Base-by-base conservation (phyloP, 768 basidiomycete species). In the Cystobasidiopsis lactophilus region DNA sequence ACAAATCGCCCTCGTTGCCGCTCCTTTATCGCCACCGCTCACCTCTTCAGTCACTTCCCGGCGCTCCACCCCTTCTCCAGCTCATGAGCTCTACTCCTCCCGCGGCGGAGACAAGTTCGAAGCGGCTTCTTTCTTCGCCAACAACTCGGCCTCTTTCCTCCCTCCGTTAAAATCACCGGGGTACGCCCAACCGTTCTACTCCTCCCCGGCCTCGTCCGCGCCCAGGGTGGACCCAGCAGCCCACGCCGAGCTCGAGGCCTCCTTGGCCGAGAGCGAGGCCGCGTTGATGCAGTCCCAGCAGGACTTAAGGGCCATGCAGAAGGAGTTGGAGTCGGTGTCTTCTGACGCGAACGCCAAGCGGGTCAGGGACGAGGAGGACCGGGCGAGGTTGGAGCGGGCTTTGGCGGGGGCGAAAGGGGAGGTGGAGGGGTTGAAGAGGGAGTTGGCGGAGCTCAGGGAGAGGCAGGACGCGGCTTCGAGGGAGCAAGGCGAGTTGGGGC, bases 51-150 rank as follows among this genome's bases (percentile, higher is more conserved):
- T n/a, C n/a, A n/a, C n/a, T n/a, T n/a, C n/a, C n/a, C n/a, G n/a
- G n/a, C n/a, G n/a, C n/a, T n/a, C n/a, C n/a, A n/a, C n/a, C n/a
- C n/a, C n/a, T n/a, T n/a, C n/a, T n/a, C n/a, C n/a, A n/a, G n/a
- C n/a, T n/a, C n/a, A n/a, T n/a, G n/a, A n/a, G n/a, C n/a, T n/a
- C n/a, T n/a, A n/a, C n/a, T n/a, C n/a, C n/a, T n/a, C n/a, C n/a
- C n/a, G n/a, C n/a, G n/a, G 16, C 16, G 31, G 50, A 40, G 31
- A 46, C 50, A 0, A 40, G 2, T 88, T 88, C 63, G 81, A 83
- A 49, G 82, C 82, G 14, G 76, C 79, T 0, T 82, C 85, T 67
- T 71, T 86, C 48, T 85, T 85, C 58, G 82, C 85, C 0, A 84
- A 84, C 0, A 81, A 85, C 58, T 75, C 33, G 68, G 79, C 0